Conservation (phyloP, 1,284 basidiomycete genomes). For the Coriolopsis trogii region DNA sequence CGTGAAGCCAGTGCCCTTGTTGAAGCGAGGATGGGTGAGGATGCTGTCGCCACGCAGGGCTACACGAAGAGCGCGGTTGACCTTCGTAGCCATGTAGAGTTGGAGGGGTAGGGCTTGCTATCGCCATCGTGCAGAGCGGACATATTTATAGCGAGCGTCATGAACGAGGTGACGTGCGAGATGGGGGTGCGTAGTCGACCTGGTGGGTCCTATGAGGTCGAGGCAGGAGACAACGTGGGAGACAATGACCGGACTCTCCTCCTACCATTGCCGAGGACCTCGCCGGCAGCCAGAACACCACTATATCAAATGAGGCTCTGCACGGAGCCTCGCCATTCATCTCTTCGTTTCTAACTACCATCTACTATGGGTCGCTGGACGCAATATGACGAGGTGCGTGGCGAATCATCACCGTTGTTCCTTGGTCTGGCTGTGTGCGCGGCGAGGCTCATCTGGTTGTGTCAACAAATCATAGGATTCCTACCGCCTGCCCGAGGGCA, state of each 20-base stretch:
- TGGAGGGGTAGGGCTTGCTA: neutral
- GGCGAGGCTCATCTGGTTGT: neutral
- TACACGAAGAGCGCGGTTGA: slow-evolving; percentile 40
- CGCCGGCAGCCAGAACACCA: slow-evolving; percentile 1
- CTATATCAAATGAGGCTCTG: slow-evolving; percentile 1
- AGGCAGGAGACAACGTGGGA: slow-evolving; percentile 1
- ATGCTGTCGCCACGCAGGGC: slow-evolving; percentile 62
- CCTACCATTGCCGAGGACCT: slow-evolving; percentile 5
- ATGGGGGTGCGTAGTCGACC: too few species aligned
- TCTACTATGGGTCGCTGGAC: slow-evolving; percentile 43
- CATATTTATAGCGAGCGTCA: slow-evolving; percentile 12
- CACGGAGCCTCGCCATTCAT: slow-evolving; percentile 3
- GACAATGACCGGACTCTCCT: neutral
- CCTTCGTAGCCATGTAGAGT: slow-evolving; percentile 26
- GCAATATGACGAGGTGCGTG: slow-evolving; percentile 43
- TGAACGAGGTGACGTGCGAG: neutral
- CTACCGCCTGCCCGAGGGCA: slow-evolving; percentile 44
- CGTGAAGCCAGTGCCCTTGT: slow-evolving; percentile 79
- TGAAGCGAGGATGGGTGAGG: slow-evolving; percentile 65
- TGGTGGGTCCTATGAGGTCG: neutral
- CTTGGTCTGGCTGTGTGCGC: neutral
- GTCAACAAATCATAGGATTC: slow-evolving; percentile 35
- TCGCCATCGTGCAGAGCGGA: neutral
- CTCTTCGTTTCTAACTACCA: slow-evolving; percentile 15
- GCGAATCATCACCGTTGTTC: neutral